A percentile compares a stretch with the other conserved stretches of the same genome.
Conservation (phyloP, 1,284 basidiomycete genomes). For the Violaceomyces palustris region DNA sequence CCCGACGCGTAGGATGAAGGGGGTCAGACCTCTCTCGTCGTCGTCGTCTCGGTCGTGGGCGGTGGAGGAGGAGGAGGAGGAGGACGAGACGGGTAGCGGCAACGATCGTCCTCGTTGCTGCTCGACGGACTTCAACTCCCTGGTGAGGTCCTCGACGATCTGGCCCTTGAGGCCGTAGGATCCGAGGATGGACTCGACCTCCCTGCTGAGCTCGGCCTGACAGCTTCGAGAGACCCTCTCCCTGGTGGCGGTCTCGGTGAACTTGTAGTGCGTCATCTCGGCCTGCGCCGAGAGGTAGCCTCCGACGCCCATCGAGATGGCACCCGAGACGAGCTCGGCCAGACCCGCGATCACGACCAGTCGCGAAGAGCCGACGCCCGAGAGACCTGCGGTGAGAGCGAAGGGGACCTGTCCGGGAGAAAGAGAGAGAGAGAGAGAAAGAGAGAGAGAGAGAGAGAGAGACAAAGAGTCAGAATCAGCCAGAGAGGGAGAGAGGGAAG, state of each 20-base stretch:
- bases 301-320: constrained; percentile 87
- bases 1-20: constrained; percentile 41
- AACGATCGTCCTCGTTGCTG: no score
- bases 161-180: constrained; percentile 79
- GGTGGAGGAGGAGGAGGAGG: constrained; percentile 1
- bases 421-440: neutral
- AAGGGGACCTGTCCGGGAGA: constrained; percentile 46
- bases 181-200: constrained; percentile 80
- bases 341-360: constrained; percentile 86
- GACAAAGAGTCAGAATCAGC: neutral
- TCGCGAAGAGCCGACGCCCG: constrained; percentile 77
- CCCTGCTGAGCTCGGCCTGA: constrained; percentile 88
- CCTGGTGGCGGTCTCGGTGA: constrained; percentile 49
- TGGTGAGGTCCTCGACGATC: constrained; percentile 60
- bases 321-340: constrained; percentile 61
- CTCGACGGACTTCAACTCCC: no score
- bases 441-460: neutral
- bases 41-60: constrained; percentile 4
- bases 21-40: constrained; percentile 33
- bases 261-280: constrained; percentile 71
- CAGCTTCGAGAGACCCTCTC: constrained; percentile 82
- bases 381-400: constrained; percentile 66
- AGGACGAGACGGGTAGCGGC: constrained; percentile 9
- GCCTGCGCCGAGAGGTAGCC: constrained; percentile 95
- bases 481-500: neutral